phyloP scores from a whole-genome alignment of 176 grass and related monocot species.

The Triticum urartu region DNA sequence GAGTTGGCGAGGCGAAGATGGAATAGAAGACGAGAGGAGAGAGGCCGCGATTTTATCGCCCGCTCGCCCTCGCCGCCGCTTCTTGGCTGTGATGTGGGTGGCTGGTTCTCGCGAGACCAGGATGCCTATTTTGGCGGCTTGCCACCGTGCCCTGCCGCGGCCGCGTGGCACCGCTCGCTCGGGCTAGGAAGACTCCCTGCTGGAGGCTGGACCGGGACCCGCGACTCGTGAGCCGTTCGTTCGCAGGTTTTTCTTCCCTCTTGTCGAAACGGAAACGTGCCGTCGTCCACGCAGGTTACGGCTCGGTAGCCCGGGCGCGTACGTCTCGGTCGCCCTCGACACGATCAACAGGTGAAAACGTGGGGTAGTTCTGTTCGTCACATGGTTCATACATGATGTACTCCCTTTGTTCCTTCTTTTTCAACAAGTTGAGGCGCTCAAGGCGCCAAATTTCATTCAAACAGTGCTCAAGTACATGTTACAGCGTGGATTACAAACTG shows the following conservation, averaged over 20 bases:
- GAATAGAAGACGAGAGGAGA: slow-evolving; percentile 18
- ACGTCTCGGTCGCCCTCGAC: too few relatives aligned
- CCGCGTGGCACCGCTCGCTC: not conserved
- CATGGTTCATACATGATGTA: too few relatives aligned
- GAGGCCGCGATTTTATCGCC: slow-evolving; percentile 22
- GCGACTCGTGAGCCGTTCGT: not conserved
- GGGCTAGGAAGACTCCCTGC: not conserved
- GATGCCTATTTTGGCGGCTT: not conserved
- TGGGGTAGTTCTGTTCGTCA: too few relatives aligned
- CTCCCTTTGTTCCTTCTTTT: too few relatives aligned
- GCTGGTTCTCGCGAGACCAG: not conserved
- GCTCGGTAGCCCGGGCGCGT: too few relatives aligned
- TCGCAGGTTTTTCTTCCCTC: not conserved
- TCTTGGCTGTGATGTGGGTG: slow-evolving; percentile 4
- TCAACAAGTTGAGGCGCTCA: too few relatives aligned
- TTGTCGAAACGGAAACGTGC: not conserved
- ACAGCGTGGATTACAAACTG: too few relatives aligned
- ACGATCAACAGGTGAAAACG: too few relatives aligned
- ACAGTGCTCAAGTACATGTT: too few relatives aligned
- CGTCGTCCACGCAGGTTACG: too few relatives aligned
- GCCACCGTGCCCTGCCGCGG: not conserved
- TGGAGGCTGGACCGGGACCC: too few relatives aligned
- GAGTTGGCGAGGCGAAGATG: not conserved
- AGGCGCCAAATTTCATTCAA: too few relatives aligned
- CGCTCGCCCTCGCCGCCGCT: slow-evolving; percentile 16